Evolutionary conservation across 371 early-diverging fungal genomes (phyloP).

Genomic region (Circinella umbellata): DNA sequence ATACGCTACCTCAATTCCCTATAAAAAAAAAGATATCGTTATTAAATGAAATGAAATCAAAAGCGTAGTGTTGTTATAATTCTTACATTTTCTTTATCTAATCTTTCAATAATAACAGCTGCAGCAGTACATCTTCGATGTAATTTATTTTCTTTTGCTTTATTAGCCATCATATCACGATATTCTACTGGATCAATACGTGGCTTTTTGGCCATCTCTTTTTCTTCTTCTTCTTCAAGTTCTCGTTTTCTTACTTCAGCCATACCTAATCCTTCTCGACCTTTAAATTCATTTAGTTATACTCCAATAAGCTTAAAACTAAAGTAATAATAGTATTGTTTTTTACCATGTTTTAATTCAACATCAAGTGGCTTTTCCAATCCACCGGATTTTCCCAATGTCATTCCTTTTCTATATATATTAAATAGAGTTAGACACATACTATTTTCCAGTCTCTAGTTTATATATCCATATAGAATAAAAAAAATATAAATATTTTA

Average conservation of each 20-base stretch:
- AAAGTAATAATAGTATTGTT: background rate
- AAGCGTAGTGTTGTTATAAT: background rate
- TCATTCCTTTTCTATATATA: constrained; percentile 48
- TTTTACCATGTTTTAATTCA: constrained; percentile 44
- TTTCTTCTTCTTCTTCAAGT: constrained; percentile 50
- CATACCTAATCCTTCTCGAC: background rate
- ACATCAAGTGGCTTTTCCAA: constrained; percentile 53
- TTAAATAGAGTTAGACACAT: background rate
- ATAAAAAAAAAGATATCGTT: background rate
- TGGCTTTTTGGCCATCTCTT: constrained; percentile 31
- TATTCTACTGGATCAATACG: constrained; percentile 45
- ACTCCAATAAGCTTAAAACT: no score
- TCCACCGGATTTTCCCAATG: constrained; percentile 39
- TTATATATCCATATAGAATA: background rate
- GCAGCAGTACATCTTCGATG: constrained; percentile 36
- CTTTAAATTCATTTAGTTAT: background rate
- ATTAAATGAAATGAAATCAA: no score
- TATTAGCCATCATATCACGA: constrained; percentile 37
- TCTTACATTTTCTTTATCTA: constrained; percentile 46
- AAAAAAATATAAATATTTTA: constrained; percentile 19
- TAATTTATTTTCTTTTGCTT: constrained; percentile 35
- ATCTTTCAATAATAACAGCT: constrained; percentile 39
- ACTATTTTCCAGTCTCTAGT: background rate
- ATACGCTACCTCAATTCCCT: constrained; percentile 23
- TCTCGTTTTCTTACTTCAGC: constrained; percentile 26